These are phyloP conservation scores for Diaporthe eres DNA, from an alignment of 2,329 filamentous ascomycete species.

Conservation along the genomic window DNA sequence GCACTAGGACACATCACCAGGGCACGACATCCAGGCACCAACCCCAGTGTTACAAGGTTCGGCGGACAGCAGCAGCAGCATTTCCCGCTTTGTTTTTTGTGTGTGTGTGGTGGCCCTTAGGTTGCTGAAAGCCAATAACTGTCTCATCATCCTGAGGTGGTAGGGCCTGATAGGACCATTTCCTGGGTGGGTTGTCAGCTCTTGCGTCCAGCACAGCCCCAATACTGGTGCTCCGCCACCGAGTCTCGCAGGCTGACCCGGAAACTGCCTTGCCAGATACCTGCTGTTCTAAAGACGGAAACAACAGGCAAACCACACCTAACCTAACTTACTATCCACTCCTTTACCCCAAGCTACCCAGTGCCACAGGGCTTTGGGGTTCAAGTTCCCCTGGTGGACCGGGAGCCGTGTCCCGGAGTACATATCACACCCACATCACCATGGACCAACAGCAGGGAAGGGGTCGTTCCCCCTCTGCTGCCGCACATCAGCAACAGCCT, in stretches of 20 bases:
- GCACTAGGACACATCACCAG: slow-evolving; percentile 30
- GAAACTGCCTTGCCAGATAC: slow-evolving; percentile 43
- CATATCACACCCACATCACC: slow-evolving; percentile 50
- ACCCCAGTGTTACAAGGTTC: slow-evolving; percentile 10
- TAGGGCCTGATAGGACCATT: slow-evolving; percentile 41
- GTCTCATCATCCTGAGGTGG: slow-evolving; percentile 40
- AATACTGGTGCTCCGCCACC: slow-evolving; percentile 42
- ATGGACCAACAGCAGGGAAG: slow-evolving; percentile 69
- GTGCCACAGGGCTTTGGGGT: slow-evolving; percentile 29
- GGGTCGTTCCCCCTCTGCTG: slow-evolving; percentile 74
- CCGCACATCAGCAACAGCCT: slow-evolving; percentile 65
- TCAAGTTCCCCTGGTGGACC: slow-evolving; percentile 32
- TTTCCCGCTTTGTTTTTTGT: slow-evolving; percentile 23
- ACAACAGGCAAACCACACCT: slow-evolving; percentile 32
- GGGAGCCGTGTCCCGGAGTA: slow-evolving; percentile 45
- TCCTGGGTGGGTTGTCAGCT: slow-evolving; percentile 42
- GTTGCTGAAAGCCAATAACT: slow-evolving; percentile 36
- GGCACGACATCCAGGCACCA: slow-evolving; percentile 40
- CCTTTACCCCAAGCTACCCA: slow-evolving; percentile 20
- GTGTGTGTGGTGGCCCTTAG: slow-evolving; percentile 18
- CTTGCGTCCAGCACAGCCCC: slow-evolving; percentile 41
- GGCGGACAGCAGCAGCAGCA: slow-evolving; percentile 27
- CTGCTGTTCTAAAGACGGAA: slow-evolving; percentile 44
- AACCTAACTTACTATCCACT: slow-evolving; percentile 7
- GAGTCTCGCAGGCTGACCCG: slow-evolving; percentile 42